Evolutionary conservation across 257 asterid species (phyloP).

Genomic region (Primulina eburnea): DNA sequence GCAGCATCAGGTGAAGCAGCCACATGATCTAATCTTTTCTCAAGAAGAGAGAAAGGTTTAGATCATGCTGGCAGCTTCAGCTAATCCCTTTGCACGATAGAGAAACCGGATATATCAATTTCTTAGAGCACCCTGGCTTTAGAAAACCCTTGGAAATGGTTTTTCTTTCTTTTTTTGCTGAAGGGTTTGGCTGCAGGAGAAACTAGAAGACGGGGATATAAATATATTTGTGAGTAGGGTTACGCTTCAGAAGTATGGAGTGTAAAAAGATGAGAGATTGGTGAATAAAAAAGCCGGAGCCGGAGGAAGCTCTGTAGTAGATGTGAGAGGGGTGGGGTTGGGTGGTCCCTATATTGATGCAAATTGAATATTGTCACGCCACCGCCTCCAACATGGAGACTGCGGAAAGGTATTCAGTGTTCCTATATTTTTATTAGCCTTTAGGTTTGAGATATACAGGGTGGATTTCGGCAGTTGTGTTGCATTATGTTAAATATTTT

Average conservation of each 20-base stretch:
- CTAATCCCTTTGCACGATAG: conserved; percentile 41
- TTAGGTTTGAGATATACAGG: conserved; percentile 22
- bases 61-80: conserved; percentile 94
- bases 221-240: conserved; percentile 28
- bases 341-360: conserved; percentile 42
- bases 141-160: not conserved
- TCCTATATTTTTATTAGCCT: conserved; percentile 35
- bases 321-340: conserved; percentile 10
- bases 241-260: conserved; percentile 13
- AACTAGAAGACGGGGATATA: conserved; percentile 31
- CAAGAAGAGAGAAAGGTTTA: conserved; percentile 34
- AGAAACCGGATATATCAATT: not conserved
- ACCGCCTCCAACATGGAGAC: conserved; percentile 35
- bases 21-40: conserved; percentile 57
- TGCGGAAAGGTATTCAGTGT: conserved; percentile 26
- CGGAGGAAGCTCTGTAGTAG: conserved; percentile 21
- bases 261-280: conserved; percentile 23
- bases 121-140: not conserved
- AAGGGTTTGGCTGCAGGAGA: conserved; percentile 4
- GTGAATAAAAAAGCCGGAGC: conserved; percentile 25
- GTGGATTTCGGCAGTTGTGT: no score
- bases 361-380: conserved; percentile 56
- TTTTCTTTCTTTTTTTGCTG: not conserved
- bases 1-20: conserved; percentile 59
- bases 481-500: no score